These are phyloP conservation scores for Pythium utonaiense DNA, from an alignment of 352 stramenopile species.

Conservation along the genomic window DNA sequence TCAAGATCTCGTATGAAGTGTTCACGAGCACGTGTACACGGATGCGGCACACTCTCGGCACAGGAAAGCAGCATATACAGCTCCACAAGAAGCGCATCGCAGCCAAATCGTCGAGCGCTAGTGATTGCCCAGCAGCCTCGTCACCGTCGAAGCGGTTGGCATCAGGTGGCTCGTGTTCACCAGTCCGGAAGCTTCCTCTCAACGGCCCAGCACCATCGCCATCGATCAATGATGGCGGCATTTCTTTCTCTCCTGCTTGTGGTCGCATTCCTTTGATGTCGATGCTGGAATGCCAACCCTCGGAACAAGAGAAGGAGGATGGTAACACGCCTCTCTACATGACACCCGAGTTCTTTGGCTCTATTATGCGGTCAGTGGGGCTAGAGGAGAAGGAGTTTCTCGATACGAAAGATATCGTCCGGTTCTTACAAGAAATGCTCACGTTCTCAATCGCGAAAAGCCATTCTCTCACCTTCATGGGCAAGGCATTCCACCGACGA, in stretches of 20 bases:
- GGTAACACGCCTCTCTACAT: constrained; percentile 23
- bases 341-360: constrained; percentile 37
- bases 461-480: constrained; percentile 46
- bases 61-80: constrained; percentile 49
- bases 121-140: neutral
- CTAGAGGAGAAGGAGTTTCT: constrained; percentile 22
- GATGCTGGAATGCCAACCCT: constrained; percentile 13
- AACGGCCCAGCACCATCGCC: constrained; percentile 10
- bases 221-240: constrained; percentile 5
- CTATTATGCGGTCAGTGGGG: constrained; percentile 16
- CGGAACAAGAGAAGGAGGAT: neutral
- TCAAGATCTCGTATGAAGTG: constrained; percentile 49
- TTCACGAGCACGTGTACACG: constrained; percentile 52
- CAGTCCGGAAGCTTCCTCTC: neutral
- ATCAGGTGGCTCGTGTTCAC: neutral
- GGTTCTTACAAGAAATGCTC: constrained; percentile 49
- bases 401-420: constrained; percentile 36
- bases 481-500: constrained; percentile 55
- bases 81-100: constrained; percentile 43
- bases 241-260: constrained; percentile 12
- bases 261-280: constrained; percentile 12
- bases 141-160: constrained; percentile 1
- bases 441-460: constrained; percentile 55
- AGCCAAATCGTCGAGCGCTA: constrained; percentile 1
- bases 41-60: constrained; percentile 51